Evolutionary conservation across 805 yeast genomes (phyloP).

Genomic region (Candida tibetensis): DNA sequence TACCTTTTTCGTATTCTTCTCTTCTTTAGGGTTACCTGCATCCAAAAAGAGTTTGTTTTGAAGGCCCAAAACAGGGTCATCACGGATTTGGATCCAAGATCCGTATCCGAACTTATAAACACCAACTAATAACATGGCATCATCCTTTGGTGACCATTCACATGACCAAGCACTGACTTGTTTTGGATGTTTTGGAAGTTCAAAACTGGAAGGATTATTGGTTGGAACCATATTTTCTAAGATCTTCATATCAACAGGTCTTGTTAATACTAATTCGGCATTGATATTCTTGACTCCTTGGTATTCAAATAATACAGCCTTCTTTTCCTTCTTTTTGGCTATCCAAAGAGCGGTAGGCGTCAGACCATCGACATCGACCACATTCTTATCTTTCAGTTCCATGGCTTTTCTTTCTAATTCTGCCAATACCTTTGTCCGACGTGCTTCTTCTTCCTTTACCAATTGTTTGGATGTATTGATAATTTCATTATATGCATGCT

Average conservation of each 20-base stretch:
- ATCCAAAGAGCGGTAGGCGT: slow-evolving; percentile 54
- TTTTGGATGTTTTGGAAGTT: slow-evolving; percentile 62
- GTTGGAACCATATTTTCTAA: slow-evolving; percentile 52
- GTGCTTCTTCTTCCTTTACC: slow-evolving; percentile 62
- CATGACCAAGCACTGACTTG: slow-evolving; percentile 90
- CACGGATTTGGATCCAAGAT: slow-evolving; percentile 90
- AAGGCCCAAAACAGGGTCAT: slow-evolving; percentile 87
- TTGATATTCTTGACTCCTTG: slow-evolving; percentile 84
- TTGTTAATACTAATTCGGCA: slow-evolving; percentile 79
- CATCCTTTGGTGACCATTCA: slow-evolving; percentile 80
- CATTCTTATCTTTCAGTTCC: slow-evolving; percentile 48
- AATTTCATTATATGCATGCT: slow-evolving; percentile 74
- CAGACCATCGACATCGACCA: slow-evolving; percentile 34
- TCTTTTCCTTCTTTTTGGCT: slow-evolving; percentile 76
- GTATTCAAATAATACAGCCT: slow-evolving; percentile 85
- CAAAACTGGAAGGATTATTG: slow-evolving; percentile 59
- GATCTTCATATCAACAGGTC: slow-evolving; percentile 81
- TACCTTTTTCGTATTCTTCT: slow-evolving; percentile 54
- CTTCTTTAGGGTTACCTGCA: slow-evolving; percentile 16
- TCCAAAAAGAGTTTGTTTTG: slow-evolving; percentile 80
- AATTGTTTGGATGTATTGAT: slow-evolving; percentile 57
- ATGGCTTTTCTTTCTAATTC: slow-evolving; percentile 59
- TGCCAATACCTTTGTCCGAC: slow-evolving; percentile 53
- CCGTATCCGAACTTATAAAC: slow-evolving; percentile 93
- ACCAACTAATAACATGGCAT: slow-evolving; percentile 83